Base-by-base conservation (phyloP, 495 filamentous ascomycete species). In the Lophium mytilinum region DNA sequence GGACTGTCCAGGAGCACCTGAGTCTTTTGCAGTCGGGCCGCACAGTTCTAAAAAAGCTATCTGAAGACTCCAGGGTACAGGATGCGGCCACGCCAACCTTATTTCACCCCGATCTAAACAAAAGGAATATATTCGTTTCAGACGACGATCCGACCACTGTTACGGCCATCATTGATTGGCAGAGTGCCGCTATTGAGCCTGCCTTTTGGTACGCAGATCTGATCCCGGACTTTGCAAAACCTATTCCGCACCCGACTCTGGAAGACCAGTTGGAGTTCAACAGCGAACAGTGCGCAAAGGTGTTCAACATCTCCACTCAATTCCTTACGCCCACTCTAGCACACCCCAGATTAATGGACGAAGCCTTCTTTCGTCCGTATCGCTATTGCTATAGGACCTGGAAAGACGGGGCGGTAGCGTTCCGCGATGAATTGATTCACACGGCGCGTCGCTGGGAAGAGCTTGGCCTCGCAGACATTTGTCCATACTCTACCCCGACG, bases 91-190 rank as follows among this genome's bases (percentile, higher is more conserved):
- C 52, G 0, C 73, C 69, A 24, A 62, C 61, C 45, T 50, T 76
- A 9, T 52, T 73, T 37, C 71, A 76, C 53, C 60, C 68, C 1
- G 73, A 77, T 55, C 62, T 76, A 11, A 64, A 75, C 50, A 73
- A 70, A 57, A 60, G 73, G 52, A 76, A 77, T 41, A 75, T 77
- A 47, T 75, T 67, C 50, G 69, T 78, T 42, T 75, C 71, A 37
- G 60, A 64, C 18, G 56, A 70, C 3, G 72, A 75, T 11, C 75
- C 69, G 43, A 69, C 72, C 9, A 11, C 68, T 10, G 24, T 30
- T 30, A 30, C 24, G 24, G 62, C 65, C 33, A 52, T 77, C 0
- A 69, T 77, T 35, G 74, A 76, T 52, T 75, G 73, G 73, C 68
- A 76, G 63, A 68, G 64, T 21, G 54, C 70, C 6, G 70, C 67